Conservation (phyloP, 2,329 filamentous ascomycete genomes). For the Verticillium isaacii region DNA sequence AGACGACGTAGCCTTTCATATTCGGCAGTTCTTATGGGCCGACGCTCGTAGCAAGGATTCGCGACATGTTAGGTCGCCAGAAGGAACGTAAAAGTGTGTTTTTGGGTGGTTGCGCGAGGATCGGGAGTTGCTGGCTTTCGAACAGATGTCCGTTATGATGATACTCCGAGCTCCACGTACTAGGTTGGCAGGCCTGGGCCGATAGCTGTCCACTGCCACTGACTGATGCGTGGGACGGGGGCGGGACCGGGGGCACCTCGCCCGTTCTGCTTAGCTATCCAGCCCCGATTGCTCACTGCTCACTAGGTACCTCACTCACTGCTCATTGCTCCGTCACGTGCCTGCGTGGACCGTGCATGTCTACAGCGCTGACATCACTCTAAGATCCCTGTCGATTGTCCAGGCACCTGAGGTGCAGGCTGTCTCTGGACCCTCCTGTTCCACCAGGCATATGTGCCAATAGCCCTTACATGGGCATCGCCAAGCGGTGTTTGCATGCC, state of each 20-base stretch:
- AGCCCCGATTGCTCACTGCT: too few species aligned
- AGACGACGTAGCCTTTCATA: slow-evolving; percentile 35
- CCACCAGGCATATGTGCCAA: background rate
- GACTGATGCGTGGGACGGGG: too few species aligned
- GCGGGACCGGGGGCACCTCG: background rate
- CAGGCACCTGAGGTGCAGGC: too few species aligned
- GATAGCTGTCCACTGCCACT: background rate
- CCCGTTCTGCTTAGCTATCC: background rate
- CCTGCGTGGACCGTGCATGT: background rate
- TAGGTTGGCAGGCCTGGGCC: background rate
- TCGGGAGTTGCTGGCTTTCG: background rate
- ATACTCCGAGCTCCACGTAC: slow-evolving; percentile 1
- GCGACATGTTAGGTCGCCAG: slow-evolving; percentile 12
- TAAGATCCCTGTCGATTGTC: too few species aligned
- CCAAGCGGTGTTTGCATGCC: too few species aligned
- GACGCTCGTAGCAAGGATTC: slow-evolving; percentile 10
- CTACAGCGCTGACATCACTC: background rate
- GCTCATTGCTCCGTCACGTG: background rate
- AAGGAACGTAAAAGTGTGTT: background rate
- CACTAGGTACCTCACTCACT: too few species aligned
- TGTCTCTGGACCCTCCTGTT: too few species aligned
- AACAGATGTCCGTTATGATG: background rate
- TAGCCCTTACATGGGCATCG: too few species aligned
- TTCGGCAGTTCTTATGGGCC: slow-evolving; percentile 29
- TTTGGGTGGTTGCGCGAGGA: background rate